Base-by-base conservation (phyloP, 192 early-diverging fungal species). In the Coemansia sp. region DNA sequence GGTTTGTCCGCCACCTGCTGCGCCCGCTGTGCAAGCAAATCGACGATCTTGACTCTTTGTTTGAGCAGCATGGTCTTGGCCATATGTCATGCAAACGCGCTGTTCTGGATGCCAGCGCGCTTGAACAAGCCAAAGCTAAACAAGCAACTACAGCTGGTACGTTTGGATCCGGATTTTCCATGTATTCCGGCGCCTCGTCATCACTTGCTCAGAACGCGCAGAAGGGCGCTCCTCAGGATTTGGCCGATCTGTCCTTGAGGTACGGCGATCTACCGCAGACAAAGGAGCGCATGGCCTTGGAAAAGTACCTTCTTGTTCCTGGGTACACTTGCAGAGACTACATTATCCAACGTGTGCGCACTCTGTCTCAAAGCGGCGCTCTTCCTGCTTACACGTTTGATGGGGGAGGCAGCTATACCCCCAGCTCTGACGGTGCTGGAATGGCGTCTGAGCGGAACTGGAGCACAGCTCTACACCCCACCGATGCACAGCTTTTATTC, bases 401-500 rank as follows among this genome's bases (percentile, higher is more conserved):
- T 43, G 66, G 56, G 14, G 82, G 77, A 4, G 73, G 65, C 62
- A 56, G 62, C 66, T 68, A 71, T 19, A 42, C 45, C 4, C 49
- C 66, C 15, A 20, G 29, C 34, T n/a, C 34, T 36, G 43, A 46
- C 9, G n/a, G 35, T 22, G 15, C 34, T 4, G 43, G 23, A 13
- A 8, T 23, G 7, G 14, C 53, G 4, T 9, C 58, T 5, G 70
- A 71, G 46, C 62, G 63, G 63, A 53, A 63, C 7, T 78, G 81
- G 75, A 72, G 32, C 35, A 56, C 64, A 8, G 19, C 74, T 17
- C 25, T 57, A 59, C 68, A 80, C 19, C 86, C 86, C 2, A 76
- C 86, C 19, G 86, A 88, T 50, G 72, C 79, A 0, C 85, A 86
- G 73, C 76, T 88, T 19, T 64, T 88, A 19, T 85, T 88, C 73